A percentile compares a stretch with the other conserved stretches of the same genome.
Conservation (phyloP, 2,329 filamentous ascomycete genomes). For the Lojkania enalia region DNA sequence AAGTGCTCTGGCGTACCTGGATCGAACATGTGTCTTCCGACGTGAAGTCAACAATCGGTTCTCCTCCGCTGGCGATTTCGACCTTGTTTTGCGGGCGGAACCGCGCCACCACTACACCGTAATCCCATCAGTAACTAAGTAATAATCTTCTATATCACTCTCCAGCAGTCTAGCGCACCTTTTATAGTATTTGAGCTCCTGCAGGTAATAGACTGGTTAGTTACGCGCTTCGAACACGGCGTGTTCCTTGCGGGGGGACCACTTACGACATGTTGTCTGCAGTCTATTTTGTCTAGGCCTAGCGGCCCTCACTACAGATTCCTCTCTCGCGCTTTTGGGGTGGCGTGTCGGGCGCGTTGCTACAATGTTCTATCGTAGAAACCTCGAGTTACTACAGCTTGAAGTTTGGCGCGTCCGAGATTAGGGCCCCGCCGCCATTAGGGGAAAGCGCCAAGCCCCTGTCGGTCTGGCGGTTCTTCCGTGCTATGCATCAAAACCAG, state of each 20-base stretch:
- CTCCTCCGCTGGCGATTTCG: constrained; percentile 86
- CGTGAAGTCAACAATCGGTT: constrained; percentile 88
- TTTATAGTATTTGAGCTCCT: constrained; percentile 53
- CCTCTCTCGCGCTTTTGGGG: constrained; percentile 22
- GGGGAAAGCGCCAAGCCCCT: no score
- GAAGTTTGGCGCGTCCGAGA: constrained; percentile 37
- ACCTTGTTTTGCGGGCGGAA: constrained; percentile 97
- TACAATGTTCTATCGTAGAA: no score
- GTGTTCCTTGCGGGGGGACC: constrained; percentile 10
- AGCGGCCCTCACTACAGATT: constrained; percentile 31
- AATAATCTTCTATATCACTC: no score
- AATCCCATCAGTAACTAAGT: constrained; percentile 33
- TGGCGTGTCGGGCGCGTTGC: constrained; percentile 8
- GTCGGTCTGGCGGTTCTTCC: no score
- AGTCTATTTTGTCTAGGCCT: constrained; percentile 37
- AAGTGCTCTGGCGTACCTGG: constrained; percentile 63
- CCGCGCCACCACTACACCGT: constrained; percentile 78
- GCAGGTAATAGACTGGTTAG: constrained; percentile 40
- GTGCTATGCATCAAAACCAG: no score
- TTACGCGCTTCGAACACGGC: constrained; percentile 33
- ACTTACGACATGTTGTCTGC: constrained; percentile 47
- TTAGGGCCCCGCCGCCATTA: constrained; percentile 38
- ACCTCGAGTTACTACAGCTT: constrained; percentile 25
- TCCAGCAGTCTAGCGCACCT: constrained; percentile 40
- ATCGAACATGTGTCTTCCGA: constrained; percentile 85